A percentile compares a stretch with the other conserved stretches of the same genome.
These are phyloP conservation scores for Trichoderma gracile DNA, from an alignment of 2,329 filamentous ascomycete genomes.

Conservation along the genomic window DNA sequence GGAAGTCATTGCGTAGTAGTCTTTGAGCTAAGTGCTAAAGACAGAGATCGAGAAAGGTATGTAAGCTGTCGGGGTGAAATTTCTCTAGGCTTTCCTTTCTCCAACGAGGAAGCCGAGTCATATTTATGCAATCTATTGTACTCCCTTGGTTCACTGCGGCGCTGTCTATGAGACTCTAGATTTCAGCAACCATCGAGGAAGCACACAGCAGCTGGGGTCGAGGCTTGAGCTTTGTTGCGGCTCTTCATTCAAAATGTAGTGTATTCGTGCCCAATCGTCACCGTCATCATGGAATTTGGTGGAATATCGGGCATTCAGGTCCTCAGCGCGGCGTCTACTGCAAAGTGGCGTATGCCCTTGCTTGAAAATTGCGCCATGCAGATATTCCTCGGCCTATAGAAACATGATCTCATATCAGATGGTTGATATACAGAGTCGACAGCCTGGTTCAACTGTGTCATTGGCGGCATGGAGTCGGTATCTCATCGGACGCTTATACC, in stretches of 20 bases:
- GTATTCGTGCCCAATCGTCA: neutral
- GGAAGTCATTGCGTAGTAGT: neutral
- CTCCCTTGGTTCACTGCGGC: no score
- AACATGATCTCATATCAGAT: neutral
- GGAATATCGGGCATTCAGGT: neutral
- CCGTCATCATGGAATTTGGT: neutral
- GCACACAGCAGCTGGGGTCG: no score
- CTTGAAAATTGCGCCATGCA: neutral
- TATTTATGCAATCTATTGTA: no score
- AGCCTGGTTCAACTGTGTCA: neutral
- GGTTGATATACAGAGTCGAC: neutral
- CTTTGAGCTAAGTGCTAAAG: no score
- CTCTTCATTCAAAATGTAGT: neutral
- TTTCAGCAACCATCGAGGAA: neutral
- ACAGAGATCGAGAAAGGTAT: neutral
- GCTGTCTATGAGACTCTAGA: no score
- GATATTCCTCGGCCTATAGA: neutral
- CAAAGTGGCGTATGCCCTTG: neutral
- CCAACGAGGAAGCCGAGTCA: no score
- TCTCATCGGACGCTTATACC: neutral
- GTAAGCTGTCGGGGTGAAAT: no score
- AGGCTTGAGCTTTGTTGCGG: neutral
- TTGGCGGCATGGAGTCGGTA: neutral
- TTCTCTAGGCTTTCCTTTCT: no score
- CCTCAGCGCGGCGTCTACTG: neutral